Conservation (phyloP, 108 stramenopile genomes). For the Fistulifera pelliculosa region DNA sequence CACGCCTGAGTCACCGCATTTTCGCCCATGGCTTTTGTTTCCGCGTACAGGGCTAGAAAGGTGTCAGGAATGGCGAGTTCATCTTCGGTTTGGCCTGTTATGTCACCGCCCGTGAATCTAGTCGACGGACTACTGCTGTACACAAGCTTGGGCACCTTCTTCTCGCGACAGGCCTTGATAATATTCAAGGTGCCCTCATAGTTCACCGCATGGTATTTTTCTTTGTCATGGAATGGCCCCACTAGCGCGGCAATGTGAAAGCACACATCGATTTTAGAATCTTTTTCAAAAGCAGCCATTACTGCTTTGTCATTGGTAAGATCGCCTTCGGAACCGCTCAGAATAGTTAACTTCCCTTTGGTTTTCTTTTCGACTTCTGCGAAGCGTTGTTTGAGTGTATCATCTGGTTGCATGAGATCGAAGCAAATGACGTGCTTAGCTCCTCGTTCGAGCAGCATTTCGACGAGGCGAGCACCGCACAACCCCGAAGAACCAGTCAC, state of each 20-base stretch:
- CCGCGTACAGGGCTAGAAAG: slow-evolving; percentile 88
- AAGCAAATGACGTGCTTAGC: slow-evolving; percentile 87
- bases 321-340: slow-evolving; percentile 52
- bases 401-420: slow-evolving; percentile 73
- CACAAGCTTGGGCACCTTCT: slow-evolving; percentile 84
- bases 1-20: slow-evolving; percentile 58
- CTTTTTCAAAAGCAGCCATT: slow-evolving; percentile 45
- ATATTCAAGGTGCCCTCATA: slow-evolving; percentile 80
- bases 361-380: slow-evolving; percentile 20
- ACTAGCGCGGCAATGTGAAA: slow-evolving; percentile 97
- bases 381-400: slow-evolving; percentile 48
- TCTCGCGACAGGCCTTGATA: slow-evolving; percentile 65
- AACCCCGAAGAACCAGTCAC: slow-evolving; percentile 96
- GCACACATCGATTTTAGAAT: slow-evolving; percentile 65
- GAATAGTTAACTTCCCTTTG: slow-evolving; percentile 27
- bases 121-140: slow-evolving; percentile 90
- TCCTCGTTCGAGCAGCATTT: slow-evolving; percentile 95
- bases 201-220: slow-evolving; percentile 82
- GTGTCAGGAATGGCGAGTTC: slow-evolving; percentile 43
- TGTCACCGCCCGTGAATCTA: slow-evolving; percentile 90
- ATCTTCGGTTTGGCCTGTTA: slow-evolving; percentile 76
- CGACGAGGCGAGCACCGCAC: slow-evolving; percentile 90
- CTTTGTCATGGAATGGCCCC: slow-evolving; percentile 85
- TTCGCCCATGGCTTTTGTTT: slow-evolving; percentile 94
- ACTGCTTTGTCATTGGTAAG: slow-evolving; percentile 75